A percentile compares a stretch with the other conserved stretches of the same genome.
Evolutionary conservation across 1,139 yeast genomes (phyloP).

Genomic region (Tardiomyces depauwii): DNA sequence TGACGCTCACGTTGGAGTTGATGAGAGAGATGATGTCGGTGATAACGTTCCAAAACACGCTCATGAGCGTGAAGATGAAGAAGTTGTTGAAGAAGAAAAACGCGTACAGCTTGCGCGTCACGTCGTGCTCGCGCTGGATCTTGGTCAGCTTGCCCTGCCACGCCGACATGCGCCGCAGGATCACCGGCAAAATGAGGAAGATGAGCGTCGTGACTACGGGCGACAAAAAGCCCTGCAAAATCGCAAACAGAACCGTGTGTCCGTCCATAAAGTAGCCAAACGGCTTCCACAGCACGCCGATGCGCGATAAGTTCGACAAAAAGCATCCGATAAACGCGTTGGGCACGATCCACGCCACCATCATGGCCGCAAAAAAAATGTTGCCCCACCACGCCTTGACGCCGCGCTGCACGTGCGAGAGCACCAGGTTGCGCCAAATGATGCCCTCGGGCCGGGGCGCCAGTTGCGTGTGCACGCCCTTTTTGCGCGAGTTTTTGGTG

Average conservation of each 20-base stretch:
- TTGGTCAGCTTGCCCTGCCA: conserved; percentile 31
- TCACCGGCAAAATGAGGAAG: conserved; percentile 26
- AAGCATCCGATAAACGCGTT: conserved; percentile 33
- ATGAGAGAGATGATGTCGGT: conserved; percentile 22
- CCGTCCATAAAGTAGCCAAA: conserved; percentile 21
- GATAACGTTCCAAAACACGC: conserved; percentile 29
- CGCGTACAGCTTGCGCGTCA: conserved; percentile 26
- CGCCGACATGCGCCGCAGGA: conserved; percentile 27
- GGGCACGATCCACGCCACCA: conserved; percentile 30
- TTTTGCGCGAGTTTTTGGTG: conserved; percentile 7
- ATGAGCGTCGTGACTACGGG: conserved; percentile 27
- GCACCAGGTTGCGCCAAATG: conserved; percentile 27
- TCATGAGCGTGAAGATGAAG: conserved; percentile 28
- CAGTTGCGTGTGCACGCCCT: conserved; percentile 13
- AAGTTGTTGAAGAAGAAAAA: conserved; percentile 31
- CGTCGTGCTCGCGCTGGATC: conserved; percentile 28
- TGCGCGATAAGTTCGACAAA: conserved; percentile 25
- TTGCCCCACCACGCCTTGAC: conserved; percentile 27
- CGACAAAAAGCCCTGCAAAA: conserved; percentile 30
- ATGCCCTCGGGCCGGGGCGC: conserved; percentile 30
- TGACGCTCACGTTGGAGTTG: conserved; percentile 8
- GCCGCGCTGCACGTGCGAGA: conserved; percentile 20
- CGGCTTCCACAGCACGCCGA: conserved; percentile 27
- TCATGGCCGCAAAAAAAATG: conserved; percentile 18
- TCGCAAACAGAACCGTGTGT: conserved; percentile 22